Conservation (phyloP, 2,329 filamentous ascomycete genomes). For the Monilinia fructicola region DNA sequence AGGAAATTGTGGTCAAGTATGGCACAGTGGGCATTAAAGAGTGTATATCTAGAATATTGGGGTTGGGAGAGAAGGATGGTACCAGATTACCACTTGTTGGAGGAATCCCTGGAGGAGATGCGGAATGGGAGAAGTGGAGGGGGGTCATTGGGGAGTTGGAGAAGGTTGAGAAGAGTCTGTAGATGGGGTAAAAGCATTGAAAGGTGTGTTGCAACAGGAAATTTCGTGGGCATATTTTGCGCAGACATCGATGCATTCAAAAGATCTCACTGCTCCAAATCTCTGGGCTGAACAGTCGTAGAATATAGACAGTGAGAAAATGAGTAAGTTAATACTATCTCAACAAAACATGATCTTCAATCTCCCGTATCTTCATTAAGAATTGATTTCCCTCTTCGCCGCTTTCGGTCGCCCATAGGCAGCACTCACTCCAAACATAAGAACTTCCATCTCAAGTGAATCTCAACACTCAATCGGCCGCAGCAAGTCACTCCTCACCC, state of each 20-base stretch:
- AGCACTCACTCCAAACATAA: no score
- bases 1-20: conserved; percentile 60
- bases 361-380: not conserved
- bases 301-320: not conserved
- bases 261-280: not conserved
- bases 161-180: conserved; percentile 38
- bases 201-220: not conserved
- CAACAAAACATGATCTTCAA: not conserved
- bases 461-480: not conserved
- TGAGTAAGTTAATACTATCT: not conserved
- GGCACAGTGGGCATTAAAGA: conserved; percentile 67
- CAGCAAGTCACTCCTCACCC: not conserved
- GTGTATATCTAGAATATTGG: conserved; percentile 57
- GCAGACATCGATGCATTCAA: not conserved
- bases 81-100: conserved; percentile 59
- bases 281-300: not conserved
- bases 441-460: no score
- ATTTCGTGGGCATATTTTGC: not conserved
- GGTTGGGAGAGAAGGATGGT: conserved; percentile 58
- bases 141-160: conserved; percentile 38
- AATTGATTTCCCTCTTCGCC: not conserved
- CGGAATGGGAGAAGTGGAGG: conserved; percentile 52
- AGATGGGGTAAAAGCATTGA: conserved; percentile 1
- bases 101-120: conserved; percentile 52
- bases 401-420: not conserved